Conservation (phyloP, 805 yeast genomes). For the Schwanniomyces yamadae region DNA sequence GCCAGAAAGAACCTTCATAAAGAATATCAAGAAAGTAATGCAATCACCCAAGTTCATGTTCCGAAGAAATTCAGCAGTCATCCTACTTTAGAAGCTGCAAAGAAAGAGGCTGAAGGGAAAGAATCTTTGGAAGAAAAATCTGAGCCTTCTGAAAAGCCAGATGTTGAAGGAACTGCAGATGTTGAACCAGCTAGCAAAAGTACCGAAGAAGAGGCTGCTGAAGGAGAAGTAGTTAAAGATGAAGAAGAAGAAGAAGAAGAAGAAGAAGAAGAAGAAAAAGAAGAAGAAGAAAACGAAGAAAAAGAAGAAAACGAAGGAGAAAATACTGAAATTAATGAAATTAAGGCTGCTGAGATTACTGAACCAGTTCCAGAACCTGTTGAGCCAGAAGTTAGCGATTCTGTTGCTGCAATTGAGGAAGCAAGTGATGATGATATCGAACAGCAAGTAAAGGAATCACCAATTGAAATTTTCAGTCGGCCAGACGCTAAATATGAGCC, state of each 20-base stretch:
- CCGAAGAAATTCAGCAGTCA: constrained; percentile 42
- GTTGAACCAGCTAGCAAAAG: constrained; percentile 13
- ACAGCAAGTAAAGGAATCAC: constrained; percentile 26
- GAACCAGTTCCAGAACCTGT: constrained; percentile 13
- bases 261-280: constrained; percentile 10
- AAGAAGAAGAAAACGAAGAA: constrained; percentile 11
- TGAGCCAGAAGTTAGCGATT: constrained; percentile 7
- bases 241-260: constrained; percentile 14
- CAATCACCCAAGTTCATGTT: constrained; percentile 31
- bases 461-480: constrained; percentile 35
- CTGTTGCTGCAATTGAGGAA: constrained; percentile 8
- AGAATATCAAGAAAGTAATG: constrained; percentile 35
- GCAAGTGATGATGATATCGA: constrained; percentile 29
- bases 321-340: constrained; percentile 26
- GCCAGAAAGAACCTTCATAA: constrained; percentile 30
- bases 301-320: constrained; percentile 16
- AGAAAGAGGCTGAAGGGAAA: constrained; percentile 15
- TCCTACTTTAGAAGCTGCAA: constrained; percentile 36
- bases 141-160: constrained; percentile 6
- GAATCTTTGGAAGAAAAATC: constrained; percentile 1
- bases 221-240: constrained; percentile 6
- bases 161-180: constrained; percentile 17
- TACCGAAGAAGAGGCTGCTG: constrained; percentile 3
- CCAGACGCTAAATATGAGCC: constrained; percentile 36
- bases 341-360: constrained; percentile 16